These are phyloP conservation scores for Annulohypoxylon nitens DNA, from an alignment of 495 filamentous ascomycete genomes.

Conservation along the genomic window DNA sequence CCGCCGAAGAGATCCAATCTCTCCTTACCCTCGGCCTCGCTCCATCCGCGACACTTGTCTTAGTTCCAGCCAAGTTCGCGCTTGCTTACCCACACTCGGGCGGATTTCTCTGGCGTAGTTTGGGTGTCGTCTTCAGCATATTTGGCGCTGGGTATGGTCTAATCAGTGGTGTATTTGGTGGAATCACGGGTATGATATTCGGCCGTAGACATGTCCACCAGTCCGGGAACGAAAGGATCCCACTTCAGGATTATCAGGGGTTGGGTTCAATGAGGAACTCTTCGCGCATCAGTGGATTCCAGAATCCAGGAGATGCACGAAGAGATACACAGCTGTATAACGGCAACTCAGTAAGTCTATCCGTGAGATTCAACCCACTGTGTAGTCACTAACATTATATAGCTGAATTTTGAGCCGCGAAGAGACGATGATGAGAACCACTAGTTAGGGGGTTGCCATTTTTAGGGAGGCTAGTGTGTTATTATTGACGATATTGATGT, in stretches of 20 bases:
- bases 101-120: constrained; percentile 49
- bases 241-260: constrained; percentile 18
- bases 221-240: constrained; percentile 19
- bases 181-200: constrained; percentile 49
- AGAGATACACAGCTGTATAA: constrained; percentile 82
- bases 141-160: constrained; percentile 69
- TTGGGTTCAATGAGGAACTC: constrained; percentile 12
- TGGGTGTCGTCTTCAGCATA: constrained; percentile 62
- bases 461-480: neutral
- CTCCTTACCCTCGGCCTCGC: constrained; percentile 76
- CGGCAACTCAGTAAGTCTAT: constrained; percentile 80
- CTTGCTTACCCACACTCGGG: constrained; percentile 67
- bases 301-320: constrained; percentile 46
- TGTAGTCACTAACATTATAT: neutral
- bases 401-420: constrained; percentile 83
- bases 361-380: neutral
- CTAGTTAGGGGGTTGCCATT: neutral
- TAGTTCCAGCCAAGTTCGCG: constrained; percentile 76
- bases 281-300: constrained; percentile 46
- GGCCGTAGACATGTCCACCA: constrained; percentile 46
- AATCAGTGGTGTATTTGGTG: constrained; percentile 48
- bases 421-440: constrained; percentile 56
- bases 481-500: neutral
- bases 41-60: constrained; percentile 84
- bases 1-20: constrained; percentile 77